Base-by-base conservation (phyloP, 1,139 yeast species). In the Citeromyces siamensis region DNA sequence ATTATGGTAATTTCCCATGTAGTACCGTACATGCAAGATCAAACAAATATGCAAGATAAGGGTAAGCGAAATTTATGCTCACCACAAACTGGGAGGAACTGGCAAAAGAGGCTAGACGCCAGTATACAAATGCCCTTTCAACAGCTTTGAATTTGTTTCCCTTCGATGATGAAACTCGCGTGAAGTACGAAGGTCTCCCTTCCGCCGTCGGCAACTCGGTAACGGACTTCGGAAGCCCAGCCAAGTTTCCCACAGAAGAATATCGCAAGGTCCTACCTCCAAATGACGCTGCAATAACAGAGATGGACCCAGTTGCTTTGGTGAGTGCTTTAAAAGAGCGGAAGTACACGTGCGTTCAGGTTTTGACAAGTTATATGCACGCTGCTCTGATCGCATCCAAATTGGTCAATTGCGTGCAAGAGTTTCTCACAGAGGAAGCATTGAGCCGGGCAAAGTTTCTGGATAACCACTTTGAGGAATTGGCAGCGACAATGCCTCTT, bases 331-430 rank as follows among this genome's bases (percentile, higher is more conserved):
- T 26, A 7, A 26, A 26, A 26, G 31, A 14, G 5, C 8, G 16
- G 16, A n/a, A 26, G 16, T 26, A 26, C 16, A 26, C 31, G 17
- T 26, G 31, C 31, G 31, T 26, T 3, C 31, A 26, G 9, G 31
- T 26, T 26, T 9, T 26, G 17, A 26, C 16, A 26, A 26, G 31
- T 9, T 26, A 26, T 9, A 13, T 26, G 6, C 70, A 68, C 43
- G 59, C 81, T 40, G 75, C 80, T 3, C 68, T 75, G 1, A 56
- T 73, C 37, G 70, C 73, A 10, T 81, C 75, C 44, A 76, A 75
- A 46, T 53, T 74, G 43, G 64, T 72, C 36, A 63, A 66, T 41
- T 68, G 75, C 48, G 46, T 58, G 13, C 46, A 60, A 10, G 70
- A 64, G 42, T 57, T 65, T 27, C 57, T 64, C 43, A 60, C 59